A percentile compares a stretch with the other conserved stretches of the same genome.
These are phyloP conservation scores for Amphibolis antarctica DNA, from an alignment of 106 monocot species.

Conservation along the genomic window DNA sequence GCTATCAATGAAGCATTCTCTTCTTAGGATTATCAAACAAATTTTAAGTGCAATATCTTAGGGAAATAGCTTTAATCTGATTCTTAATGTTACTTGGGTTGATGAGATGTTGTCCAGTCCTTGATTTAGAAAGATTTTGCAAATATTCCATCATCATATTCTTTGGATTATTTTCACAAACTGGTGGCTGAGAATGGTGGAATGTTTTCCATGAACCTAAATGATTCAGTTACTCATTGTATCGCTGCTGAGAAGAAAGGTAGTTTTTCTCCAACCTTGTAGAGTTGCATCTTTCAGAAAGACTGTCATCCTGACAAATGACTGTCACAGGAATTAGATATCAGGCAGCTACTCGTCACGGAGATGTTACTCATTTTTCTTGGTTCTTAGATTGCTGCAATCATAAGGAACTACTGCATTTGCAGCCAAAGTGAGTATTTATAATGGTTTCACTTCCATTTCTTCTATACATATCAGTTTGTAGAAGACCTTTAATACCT, in stretches of 20 bases:
- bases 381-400: slow-evolving; percentile 87
- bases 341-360: slow-evolving; percentile 68
- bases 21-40: no score
- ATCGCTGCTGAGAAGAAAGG: slow-evolving; percentile 93
- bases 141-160: slow-evolving; percentile 65
- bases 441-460: background rate
- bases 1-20: no score
- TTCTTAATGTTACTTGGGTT: background rate
- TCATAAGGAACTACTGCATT: slow-evolving; percentile 49
- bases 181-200: slow-evolving; percentile 88
- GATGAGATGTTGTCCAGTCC: slow-evolving; percentile 1
- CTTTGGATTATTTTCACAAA: slow-evolving; percentile 90
- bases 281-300: background rate
- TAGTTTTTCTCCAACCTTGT: slow-evolving; percentile 13
- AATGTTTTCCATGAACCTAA: slow-evolving; percentile 92
- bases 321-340: slow-evolving; percentile 64
- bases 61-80: background rate
- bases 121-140: slow-evolving; percentile 65
- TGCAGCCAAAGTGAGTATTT: slow-evolving; percentile 75
- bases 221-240: slow-evolving; percentile 87
- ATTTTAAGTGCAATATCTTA: background rate
- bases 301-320: slow-evolving; percentile 2
- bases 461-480: background rate
- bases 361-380: slow-evolving; percentile 71
- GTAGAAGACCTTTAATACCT: background rate